Base-by-base conservation (phyloP, 768 basidiomycete genomes). In the Collybiopsis luxurians region DNA sequence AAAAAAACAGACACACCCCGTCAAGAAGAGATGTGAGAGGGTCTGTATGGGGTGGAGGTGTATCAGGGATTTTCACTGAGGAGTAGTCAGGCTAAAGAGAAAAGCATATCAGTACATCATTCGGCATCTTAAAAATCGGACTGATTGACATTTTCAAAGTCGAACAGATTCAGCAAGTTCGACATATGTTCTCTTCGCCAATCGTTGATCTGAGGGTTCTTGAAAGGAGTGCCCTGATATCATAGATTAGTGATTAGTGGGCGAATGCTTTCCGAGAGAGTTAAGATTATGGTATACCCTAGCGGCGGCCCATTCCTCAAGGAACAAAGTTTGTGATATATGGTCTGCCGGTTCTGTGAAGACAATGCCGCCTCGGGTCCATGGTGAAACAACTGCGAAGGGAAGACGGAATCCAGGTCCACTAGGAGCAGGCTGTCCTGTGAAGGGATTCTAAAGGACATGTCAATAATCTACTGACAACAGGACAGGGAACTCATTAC, bases 181-280 rank as follows among this genome's bases (percentile, higher is more conserved):
- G 46, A 56, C 55, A 56, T 56, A 19, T 56, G 55, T 34, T 56
- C 55, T 43, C 55, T 47, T n/a, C 55, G 26, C 55, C 55, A 56
- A 36, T 56, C 48, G 45, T 47, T 56, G 34, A 56, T 56, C 30
- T 55, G 24, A 1, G 53, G 31, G 23, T 45, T 55, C 12, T 15
- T 55, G 43, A 55, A 55, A 10, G 53, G 53, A 13, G 43, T 55
- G 3, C 53, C 43, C 53, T 45, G 10, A n/a, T n/a, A 17, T 36
- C 43, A 45, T 36, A n/a, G 24, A n/a, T 17, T 1, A 27, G 5
- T 5, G 5, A 17, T 17, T 6, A 55, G 9, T 21, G 15, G 26
- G 3, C 30, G n/a, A 23, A 24, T n/a, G 4, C 4, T 11, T 45
- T 13, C 7, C 40, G 27, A 26, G 11, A 40, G 21, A 4, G 10